A percentile compares a stretch with the other conserved stretches of the same genome.
Evolutionary conservation across 2,329 filamentous ascomycete species (phyloP).

Genomic region (Lasiodiplodia gonubiensis): DNA sequence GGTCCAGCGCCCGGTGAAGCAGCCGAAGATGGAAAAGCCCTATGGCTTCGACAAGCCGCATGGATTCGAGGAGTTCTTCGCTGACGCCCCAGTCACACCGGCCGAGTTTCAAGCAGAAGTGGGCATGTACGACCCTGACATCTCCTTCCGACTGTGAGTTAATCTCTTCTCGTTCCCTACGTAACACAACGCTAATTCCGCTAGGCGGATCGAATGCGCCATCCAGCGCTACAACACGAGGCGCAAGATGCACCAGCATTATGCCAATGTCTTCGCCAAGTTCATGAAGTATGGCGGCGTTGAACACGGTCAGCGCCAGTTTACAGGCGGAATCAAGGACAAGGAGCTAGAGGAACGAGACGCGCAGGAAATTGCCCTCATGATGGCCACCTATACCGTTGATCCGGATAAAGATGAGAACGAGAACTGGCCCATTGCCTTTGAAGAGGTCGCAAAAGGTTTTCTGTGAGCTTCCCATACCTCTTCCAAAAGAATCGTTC

Average conservation of each 20-base stretch:
- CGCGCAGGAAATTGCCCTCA: conserved; percentile 67
- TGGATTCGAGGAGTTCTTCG: conserved; percentile 71
- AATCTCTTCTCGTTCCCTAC: not conserved
- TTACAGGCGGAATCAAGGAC: conserved; percentile 65
- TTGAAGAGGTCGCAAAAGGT: conserved; percentile 74
- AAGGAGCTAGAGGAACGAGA: conserved; percentile 68
- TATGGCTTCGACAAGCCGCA: conserved; percentile 39
- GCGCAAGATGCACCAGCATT: conserved; percentile 72
- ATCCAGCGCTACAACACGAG: conserved; percentile 80
- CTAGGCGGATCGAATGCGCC: conserved; percentile 75
- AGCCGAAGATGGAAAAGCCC: conserved; percentile 19
- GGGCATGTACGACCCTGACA: conserved; percentile 67
- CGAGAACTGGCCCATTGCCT: conserved; percentile 77
- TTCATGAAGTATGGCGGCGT: conserved; percentile 87
- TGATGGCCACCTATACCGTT: conserved; percentile 68
- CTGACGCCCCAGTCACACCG: conserved; percentile 78
- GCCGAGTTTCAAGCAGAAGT: conserved; percentile 70
- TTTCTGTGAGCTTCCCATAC: conserved; percentile 67
- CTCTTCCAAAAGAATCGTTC: not conserved
- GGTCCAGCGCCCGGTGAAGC: conserved; percentile 30
- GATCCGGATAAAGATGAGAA: conserved; percentile 55
- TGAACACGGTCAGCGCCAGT: conserved; percentile 65
- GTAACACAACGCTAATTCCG: not conserved
- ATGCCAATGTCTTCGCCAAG: conserved; percentile 71
- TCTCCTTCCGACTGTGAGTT: conserved; percentile 52